Evolutionary conservation across 2,329 filamentous ascomycete genomes (phyloP).

Genomic region (Aspergillus novofumigatus): DNA sequence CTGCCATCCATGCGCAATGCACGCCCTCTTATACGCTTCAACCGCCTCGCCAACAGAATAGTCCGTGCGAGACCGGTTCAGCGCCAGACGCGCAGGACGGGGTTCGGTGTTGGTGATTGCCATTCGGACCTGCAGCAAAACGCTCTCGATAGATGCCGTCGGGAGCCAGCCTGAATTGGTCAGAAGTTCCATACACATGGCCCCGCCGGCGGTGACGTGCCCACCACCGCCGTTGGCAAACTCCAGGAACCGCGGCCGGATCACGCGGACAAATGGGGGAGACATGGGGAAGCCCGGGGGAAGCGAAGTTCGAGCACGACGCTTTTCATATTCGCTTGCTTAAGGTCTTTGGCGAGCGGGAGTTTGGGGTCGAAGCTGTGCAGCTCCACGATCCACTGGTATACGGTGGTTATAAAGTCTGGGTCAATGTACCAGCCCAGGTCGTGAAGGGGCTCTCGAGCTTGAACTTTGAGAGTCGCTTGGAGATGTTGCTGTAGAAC

Average conservation of each 20-base stretch:
- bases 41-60: conserved; percentile 70
- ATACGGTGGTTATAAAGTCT: conserved; percentile 65
- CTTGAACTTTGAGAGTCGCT: conserved; percentile 61
- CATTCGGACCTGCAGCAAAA: conserved; percentile 75
- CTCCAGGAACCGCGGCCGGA: conserved; percentile 72
- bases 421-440: conserved; percentile 81
- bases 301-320: conserved; percentile 81
- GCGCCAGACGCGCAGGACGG: conserved; percentile 64
- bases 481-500: conserved; percentile 62
- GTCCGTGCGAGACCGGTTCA: conserved; percentile 36
- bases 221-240: conserved; percentile 74
- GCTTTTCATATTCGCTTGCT: conserved; percentile 55
- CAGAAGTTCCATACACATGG: conserved; percentile 79
- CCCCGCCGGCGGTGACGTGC: conserved; percentile 78
- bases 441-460: conserved; percentile 55
- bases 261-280: conserved; percentile 79
- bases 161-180: conserved; percentile 81
- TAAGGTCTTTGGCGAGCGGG: conserved; percentile 73
- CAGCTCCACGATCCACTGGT: conserved; percentile 88
- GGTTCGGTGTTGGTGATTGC: conserved; percentile 68
- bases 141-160: conserved; percentile 68
- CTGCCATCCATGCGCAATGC: conserved; percentile 66
- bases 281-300: conserved; percentile 66
- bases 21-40: conserved; percentile 68
- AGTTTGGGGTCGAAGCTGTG: conserved; percentile 71